phyloP scores from a whole-genome alignment of 2,329 filamentous ascomycete genomes.

The Beauveria australis region DNA sequence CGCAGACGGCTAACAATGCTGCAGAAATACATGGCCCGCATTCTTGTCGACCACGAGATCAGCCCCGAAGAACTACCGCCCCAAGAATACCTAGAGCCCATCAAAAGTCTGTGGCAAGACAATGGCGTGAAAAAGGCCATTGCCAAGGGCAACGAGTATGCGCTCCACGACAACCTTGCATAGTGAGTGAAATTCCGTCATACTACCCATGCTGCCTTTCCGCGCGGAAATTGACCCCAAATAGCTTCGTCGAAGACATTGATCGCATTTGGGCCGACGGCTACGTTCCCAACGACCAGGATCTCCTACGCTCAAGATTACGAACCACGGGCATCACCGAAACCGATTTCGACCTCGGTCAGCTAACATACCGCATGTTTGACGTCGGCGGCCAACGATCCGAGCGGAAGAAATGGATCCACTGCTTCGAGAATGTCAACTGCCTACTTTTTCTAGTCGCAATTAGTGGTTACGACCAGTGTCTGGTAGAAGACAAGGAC shows the following conservation, averaged over 20 bases:
- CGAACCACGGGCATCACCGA: constrained; percentile 94
- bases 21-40: constrained; percentile 68
- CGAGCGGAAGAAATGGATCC: constrained; percentile 95
- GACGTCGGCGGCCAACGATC: constrained; percentile 88
- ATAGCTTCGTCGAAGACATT: constrained; percentile 73
- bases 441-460: constrained; percentile 89
- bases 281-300: constrained; percentile 88
- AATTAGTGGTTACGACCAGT: constrained; percentile 94
- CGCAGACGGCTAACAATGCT: constrained; percentile 12
- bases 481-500: constrained; percentile 90
- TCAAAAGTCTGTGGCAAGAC: constrained; percentile 80
- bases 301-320: constrained; percentile 82
- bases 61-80: constrained; percentile 75
- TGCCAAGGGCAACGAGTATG: constrained; percentile 89
- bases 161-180: constrained; percentile 86
- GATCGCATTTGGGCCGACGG: constrained; percentile 67
- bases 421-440: constrained; percentile 91
- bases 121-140: constrained; percentile 80
- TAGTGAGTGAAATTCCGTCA: constrained; percentile 57
- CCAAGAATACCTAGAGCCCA: constrained; percentile 66
- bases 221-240: constrained; percentile 4
- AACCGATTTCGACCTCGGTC: constrained; percentile 84
- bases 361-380: constrained; percentile 94
- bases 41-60: constrained; percentile 76
- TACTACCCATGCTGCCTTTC: too few relatives aligned